Evolutionary conservation across 2,329 filamentous ascomycete genomes (phyloP), one percentile per base, ranked within the genome.

Genomic region (Cladosporium sp.): DNA sequence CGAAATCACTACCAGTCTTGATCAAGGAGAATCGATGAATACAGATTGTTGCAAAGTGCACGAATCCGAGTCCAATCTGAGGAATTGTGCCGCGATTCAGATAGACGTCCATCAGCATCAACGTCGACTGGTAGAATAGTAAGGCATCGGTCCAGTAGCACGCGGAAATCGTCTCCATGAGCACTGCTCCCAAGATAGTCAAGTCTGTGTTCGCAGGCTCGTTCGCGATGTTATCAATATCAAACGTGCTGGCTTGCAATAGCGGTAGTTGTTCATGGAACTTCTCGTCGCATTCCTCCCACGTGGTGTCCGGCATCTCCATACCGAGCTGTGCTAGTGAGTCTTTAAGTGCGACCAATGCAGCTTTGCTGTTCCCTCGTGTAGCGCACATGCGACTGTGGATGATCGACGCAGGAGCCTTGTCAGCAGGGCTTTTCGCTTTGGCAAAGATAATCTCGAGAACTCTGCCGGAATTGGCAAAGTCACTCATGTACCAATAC

Each of bases 391-490:
- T 90, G 59, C 92, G 87, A 6, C 92, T 93, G 75, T 92, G 89
- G 41, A 97, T 81, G 49, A 97, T 90, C 80, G 90, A 96, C 0
- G 92, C 92, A 10, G 91, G 89, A 1, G 92, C 91, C 79, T 92
- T 95, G 77, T 96, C 93, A 6, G 91, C 85, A 0, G 91, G 80
- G 21, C 88, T 88, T 70, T 85, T 88, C 0, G 91, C 92, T 71
- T 91, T 86, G 36, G 80, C 77, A 71, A 95, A 91, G 5, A 96
- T 87, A 2, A 85, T 86, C 26, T 86, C 79, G 14, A 97, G 84
- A n/a, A 94, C 80, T 32, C 83, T 81, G 51, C 89, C 85, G 26
- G 92, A 91, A 62, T 89, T 85, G 1, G 85, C 81, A 66, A 89
- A 87, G 69, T 92, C 87, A 4, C 88, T 88, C 81, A 93, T 90